phyloP scores from a whole-genome alignment of 805 yeast genomes.

The Saturnispora kantuleensis region DNA sequence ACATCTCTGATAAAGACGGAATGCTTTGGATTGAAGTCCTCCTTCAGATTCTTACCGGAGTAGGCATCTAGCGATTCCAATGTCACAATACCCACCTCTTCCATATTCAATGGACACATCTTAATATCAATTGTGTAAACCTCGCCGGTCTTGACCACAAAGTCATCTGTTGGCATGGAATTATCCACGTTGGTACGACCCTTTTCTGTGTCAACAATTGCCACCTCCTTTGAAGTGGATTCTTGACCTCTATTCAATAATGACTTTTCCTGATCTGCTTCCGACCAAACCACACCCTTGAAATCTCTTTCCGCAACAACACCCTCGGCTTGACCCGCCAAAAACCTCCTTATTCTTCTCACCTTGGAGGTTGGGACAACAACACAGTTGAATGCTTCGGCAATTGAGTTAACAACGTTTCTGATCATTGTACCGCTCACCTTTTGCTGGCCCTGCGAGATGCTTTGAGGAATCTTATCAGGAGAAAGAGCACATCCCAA shows the following conservation, averaged over 20 bases:
- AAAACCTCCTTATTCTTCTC: constrained; percentile 82
- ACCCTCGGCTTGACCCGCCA: constrained; percentile 94
- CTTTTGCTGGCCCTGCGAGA: constrained; percentile 26
- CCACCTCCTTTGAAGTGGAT: constrained; percentile 24
- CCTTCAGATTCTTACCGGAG: constrained; percentile 48
- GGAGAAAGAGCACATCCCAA: constrained; percentile 68
- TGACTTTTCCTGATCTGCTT: constrained; percentile 62
- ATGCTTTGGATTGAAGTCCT: constrained; percentile 47
- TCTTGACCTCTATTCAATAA: constrained; percentile 23
- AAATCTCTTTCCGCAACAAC: constrained; percentile 85
- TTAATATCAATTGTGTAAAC: constrained; percentile 76
- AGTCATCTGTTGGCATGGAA: constrained; percentile 73
- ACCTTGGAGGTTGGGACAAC: constrained; percentile 91
- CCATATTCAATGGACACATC: constrained; percentile 50
- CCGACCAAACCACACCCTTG: constrained; percentile 87
- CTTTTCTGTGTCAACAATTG: constrained; percentile 31
- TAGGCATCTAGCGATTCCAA: constrained; percentile 56
- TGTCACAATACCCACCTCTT: constrained; percentile 59
- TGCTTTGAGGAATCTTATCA: constrained; percentile 55
- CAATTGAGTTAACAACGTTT: constrained; percentile 73
- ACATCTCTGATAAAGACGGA: constrained; percentile 78
- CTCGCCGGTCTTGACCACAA: constrained; percentile 68
- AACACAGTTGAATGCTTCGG: constrained; percentile 69
- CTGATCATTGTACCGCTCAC: constrained; percentile 69
- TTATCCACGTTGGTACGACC: constrained; percentile 29